Evolutionary conservation across 805 yeast genomes (phyloP), one percentile per base, ranked within the genome.

Genomic region (Cyberlindnera veronae): DNA sequence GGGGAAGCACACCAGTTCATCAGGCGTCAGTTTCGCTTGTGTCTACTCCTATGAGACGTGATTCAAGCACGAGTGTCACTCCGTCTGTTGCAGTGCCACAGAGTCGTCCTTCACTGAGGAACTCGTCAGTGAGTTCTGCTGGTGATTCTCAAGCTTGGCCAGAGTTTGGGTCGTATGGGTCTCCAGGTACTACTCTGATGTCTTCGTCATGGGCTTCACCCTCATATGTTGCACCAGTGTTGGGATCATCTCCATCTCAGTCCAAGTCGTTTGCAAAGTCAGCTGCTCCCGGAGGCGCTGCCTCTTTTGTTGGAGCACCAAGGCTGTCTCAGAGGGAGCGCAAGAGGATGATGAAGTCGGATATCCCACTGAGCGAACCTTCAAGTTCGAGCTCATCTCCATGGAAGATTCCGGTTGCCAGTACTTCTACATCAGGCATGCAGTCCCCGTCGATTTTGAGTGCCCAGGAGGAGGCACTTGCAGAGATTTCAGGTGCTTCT

Each of bases 271-370:
- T 9, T 22, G 38, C 10, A 46, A 40, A 4, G 48, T 39, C 34
- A 16, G 42, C 23, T 19, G 39, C 29, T 12, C 6, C 29, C 5
- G 15, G 15, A 3, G 14, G 11, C 18, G 14, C 23, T 11, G 11
- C 20, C 1, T 21, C 23, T 3, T 26, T 11, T 14, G 36, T 45
- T 13, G 37, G 31, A 11, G 3, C 44, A 2, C 26, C 41, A 16
- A 54, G 49, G 24, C 13, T 54, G 13, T 79, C 86, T 1, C 86
- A 81, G 47, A 77, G 77, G 51, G 84, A 79, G 47, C 58, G 85
- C 29, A 76, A 72, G 53, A 69, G 64, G 42, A 49, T 67, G 47
- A 66, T 67, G 50, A 62, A 61, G 38, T 24, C 36, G 6, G 44
- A 36, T 5, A 34, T 5, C 3, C 9, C 32, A 5, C 15, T 16